Conservation (phyloP, 2,329 filamentous ascomycete genomes). For the Mollisia scopiformis region DNA sequence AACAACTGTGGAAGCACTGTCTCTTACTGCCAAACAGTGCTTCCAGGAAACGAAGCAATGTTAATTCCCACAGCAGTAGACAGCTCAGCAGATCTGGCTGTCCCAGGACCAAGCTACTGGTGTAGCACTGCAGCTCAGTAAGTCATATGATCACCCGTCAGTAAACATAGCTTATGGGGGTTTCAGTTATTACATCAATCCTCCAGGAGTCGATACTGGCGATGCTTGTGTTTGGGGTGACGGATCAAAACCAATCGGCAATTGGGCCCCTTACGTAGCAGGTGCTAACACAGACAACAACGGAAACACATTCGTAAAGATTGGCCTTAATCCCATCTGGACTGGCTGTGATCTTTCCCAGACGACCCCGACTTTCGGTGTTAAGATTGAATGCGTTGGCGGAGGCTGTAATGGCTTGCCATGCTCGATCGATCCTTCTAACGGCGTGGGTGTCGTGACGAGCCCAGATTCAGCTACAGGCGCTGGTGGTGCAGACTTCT, state of each 20-base stretch:
- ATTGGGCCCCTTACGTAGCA: conserved; percentile 78
- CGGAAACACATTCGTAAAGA: conserved; percentile 73
- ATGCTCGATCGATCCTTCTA: conserved; percentile 68
- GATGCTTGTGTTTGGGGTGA: conserved; percentile 76
- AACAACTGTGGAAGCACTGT: conserved; percentile 67
- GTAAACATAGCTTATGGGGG: conserved; percentile 27
- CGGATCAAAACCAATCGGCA: conserved; percentile 63
- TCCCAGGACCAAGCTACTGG: conserved; percentile 74
- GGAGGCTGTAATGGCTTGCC: conserved; percentile 73
- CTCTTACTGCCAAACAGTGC: conserved; percentile 78
- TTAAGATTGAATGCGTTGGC: conserved; percentile 70
- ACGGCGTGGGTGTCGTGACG: conserved; percentile 58
- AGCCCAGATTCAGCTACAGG: conserved; percentile 58
- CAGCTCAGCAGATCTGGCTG: conserved; percentile 62
- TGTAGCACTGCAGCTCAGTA: conserved; percentile 73
- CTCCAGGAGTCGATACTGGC: conserved; percentile 62
- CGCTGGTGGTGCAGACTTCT: conserved; percentile 72
- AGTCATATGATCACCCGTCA: conserved; percentile 41
- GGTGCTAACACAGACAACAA: conserved; percentile 70
- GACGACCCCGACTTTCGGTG: conserved; percentile 65
- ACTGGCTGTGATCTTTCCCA: conserved; percentile 55
- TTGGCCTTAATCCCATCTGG: conserved; percentile 80
- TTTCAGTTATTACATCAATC: conserved; percentile 76
- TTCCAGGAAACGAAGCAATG: conserved; percentile 82
- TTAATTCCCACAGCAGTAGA: conserved; percentile 75